These are phyloP conservation scores for Tolypocladium inflatum DNA, from an alignment of 2,329 filamentous ascomycete genomes.

Conservation along the genomic window DNA sequence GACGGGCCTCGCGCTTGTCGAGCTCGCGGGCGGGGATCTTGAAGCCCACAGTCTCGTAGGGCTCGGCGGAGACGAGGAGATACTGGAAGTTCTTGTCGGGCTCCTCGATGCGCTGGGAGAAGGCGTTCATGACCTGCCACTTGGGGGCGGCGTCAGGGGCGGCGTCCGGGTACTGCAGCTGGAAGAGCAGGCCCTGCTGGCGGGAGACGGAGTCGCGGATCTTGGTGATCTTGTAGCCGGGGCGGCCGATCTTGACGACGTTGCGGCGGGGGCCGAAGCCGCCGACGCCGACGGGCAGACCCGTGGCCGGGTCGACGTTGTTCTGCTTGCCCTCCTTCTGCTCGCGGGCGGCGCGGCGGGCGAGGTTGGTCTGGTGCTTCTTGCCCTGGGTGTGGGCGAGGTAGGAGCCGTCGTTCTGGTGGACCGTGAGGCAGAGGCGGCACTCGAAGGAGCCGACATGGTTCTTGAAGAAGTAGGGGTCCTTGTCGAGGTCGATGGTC, in stretches of 20 bases:
- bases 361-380: constrained; percentile 98
- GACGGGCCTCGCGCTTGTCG: constrained; percentile 77
- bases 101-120: constrained; percentile 90
- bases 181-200: constrained; percentile 88
- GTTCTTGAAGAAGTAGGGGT: constrained; percentile 99
- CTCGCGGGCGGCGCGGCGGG: constrained; percentile 89
- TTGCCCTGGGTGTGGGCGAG: constrained; percentile 97
- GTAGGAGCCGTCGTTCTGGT: constrained; percentile 98
- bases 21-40: constrained; percentile 92
- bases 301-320: constrained; percentile 58
- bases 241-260: constrained; percentile 87
- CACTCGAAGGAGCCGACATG: constrained; percentile 98
- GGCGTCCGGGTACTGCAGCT: constrained; percentile 92
- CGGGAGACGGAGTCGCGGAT: constrained; percentile 78
- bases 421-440: constrained; percentile 89
- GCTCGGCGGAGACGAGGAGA: constrained; percentile 87
- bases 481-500: constrained; percentile 97
- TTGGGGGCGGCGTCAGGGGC: constrained; percentile 64
- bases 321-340: constrained; percentile 75
- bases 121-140: constrained; percentile 96
- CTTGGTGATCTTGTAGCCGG: constrained; percentile 97
- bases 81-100: constrained; percentile 94
- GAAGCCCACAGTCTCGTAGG: constrained; percentile 95
- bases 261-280: constrained; percentile 66
- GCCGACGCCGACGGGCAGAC: constrained; percentile 64